Evolutionary conservation across 2,329 filamentous ascomycete genomes (phyloP).

Genomic region (Stromatinia cepivora): DNA sequence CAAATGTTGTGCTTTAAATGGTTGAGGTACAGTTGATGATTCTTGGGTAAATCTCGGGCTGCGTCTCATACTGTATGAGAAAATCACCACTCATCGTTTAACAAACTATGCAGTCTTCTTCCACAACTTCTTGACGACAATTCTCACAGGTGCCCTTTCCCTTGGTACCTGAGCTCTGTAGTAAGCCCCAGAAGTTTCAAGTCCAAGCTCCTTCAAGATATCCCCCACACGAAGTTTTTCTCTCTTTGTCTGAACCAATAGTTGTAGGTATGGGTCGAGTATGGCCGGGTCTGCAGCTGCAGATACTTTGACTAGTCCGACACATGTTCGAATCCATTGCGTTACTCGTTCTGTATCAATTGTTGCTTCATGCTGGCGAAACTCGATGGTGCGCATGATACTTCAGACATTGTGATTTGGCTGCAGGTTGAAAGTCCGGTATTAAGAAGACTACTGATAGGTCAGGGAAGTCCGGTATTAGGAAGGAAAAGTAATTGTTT

Average conservation of each 20-base stretch:
- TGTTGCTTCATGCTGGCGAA: constrained; percentile 34
- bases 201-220: neutral
- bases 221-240: neutral
- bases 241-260: neutral
- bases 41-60: neutral
- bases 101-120: neutral
- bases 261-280: neutral
- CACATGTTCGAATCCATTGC: constrained; percentile 29
- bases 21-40: neutral
- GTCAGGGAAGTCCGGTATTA: too few species aligned
- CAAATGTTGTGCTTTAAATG: neutral
- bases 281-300: neutral
- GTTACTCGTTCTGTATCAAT: constrained; percentile 25
- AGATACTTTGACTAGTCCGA: constrained; percentile 24
- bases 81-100: neutral
- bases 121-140: neutral
- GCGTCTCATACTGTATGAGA: too few species aligned
- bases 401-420: neutral
- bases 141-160: neutral
- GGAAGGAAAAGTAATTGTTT: too few species aligned
- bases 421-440: constrained; percentile 1
- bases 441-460: too few species aligned
- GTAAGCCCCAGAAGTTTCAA: neutral
- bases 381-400: constrained; percentile 34
- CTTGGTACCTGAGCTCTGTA: neutral